Percentiles rank a stretch among this genome's conserved stretches.
Evolutionary conservation across 345 rosid species (phyloP).

Genomic region (Gynandropsis gynandra): DNA sequence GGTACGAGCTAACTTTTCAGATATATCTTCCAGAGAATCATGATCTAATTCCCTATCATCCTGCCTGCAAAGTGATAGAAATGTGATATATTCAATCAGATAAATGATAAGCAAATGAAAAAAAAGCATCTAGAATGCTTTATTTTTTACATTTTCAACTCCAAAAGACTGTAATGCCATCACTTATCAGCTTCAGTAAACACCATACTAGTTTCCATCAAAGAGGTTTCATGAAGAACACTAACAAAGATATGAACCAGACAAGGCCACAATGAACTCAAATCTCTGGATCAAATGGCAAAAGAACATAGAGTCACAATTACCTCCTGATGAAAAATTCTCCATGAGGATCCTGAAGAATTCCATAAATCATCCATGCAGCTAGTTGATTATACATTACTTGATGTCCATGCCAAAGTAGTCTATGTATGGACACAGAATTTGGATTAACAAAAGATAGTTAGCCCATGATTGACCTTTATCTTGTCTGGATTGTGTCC

Average conservation of each 20-base stretch:
- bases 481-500: constrained; percentile 6
- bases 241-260: not conserved
- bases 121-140: too few relatives aligned
- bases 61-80: constrained; percentile 47
- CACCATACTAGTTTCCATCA: not conserved
- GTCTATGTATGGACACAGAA: constrained; percentile 40
- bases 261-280: not conserved
- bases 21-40: constrained; percentile 47
- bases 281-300: not conserved
- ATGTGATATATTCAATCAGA: not conserved
- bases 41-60: constrained; percentile 62
- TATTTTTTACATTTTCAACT: not conserved
- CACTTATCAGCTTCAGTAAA: not conserved
- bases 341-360: constrained; percentile 88
- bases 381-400: constrained; percentile 94
- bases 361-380: constrained; percentile 94
- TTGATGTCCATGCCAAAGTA: constrained; percentile 98
- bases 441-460: not conserved
- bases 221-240: not conserved
- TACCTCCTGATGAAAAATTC: constrained; percentile 90
- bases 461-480: too few relatives aligned
- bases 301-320: not conserved
- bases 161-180: not conserved
- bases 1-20: constrained; percentile 58
- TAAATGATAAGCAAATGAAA: constrained; percentile 1